Evolutionary conservation across 2,329 filamentous ascomycete species (phyloP).

Genomic region (Annulohypoxylon truncatum): DNA sequence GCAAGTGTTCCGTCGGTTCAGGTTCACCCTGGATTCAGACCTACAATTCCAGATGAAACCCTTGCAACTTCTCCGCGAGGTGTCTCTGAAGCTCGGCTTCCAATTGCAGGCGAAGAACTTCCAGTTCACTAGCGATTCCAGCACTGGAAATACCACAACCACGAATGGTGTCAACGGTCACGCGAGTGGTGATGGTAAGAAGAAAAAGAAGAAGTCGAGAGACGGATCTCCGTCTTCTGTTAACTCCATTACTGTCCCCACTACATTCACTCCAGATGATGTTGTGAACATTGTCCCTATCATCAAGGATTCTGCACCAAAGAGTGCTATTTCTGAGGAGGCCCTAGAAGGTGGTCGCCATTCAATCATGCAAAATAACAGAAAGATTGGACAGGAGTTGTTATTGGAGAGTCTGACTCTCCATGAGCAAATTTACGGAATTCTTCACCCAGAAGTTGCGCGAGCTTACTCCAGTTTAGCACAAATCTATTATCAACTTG

Average conservation of each 20-base stretch:
- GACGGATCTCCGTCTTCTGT: constrained; percentile 64
- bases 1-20: constrained; percentile 79
- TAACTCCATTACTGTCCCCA: constrained; percentile 55
- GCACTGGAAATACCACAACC: constrained; percentile 49
- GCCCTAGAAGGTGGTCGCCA: constrained; percentile 95
- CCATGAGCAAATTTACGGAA: constrained; percentile 98
- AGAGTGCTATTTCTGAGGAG: constrained; percentile 92
- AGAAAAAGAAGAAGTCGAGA: constrained; percentile 70
- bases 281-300: constrained; percentile 93
- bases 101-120: constrained; percentile 87
- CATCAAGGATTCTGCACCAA: constrained; percentile 92
- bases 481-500: constrained; percentile 96
- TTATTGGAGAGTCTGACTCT: constrained; percentile 95
- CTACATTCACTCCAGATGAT: constrained; percentile 85
- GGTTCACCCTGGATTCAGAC: constrained; percentile 75
- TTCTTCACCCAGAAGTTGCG: constrained; percentile 95
- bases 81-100: constrained; percentile 88
- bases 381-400: constrained; percentile 94
- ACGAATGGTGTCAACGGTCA: constrained; percentile 54
- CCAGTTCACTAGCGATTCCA: constrained; percentile 64
- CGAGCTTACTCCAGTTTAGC: constrained; percentile 94
- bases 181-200: constrained; percentile 63
- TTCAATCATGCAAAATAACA: constrained; percentile 94
- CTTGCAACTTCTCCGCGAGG: constrained; percentile 87
- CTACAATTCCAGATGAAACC: constrained; percentile 78